Base-by-base conservation (phyloP, 441 rosid genomes). In the Syzygium malaccense region DNA sequence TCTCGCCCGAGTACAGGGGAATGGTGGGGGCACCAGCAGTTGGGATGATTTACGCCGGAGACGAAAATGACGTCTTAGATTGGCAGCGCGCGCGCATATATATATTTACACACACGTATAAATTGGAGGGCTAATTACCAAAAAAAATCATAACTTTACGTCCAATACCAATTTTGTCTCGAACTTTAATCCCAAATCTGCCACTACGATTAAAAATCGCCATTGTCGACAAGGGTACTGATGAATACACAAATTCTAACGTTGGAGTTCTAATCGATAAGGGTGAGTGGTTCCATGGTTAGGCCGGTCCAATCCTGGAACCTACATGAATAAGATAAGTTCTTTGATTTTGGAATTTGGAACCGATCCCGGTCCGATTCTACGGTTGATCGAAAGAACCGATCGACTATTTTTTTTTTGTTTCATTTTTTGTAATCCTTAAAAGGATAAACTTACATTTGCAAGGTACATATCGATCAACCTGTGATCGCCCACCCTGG, bases 361-460 rank as follows among this genome's bases (percentile, higher is more conserved):
- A 60, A 28, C 32, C 15, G 2, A 13, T 0, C 4, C 9, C 3
- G 0, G 6, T 75, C 8, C 0, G 0, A 6, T 25, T 23, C 0
- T 1, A 41, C 2, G 28, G 3, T 33, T 75, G 17, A 75, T 37
- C 9, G 6, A 37, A 7, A 6, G 9, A 71, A 6, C 4, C 3
- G 0, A 0, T 3, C 15, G 6, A 20, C 33, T 41, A 5, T 9
- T 18, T 68, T 9, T 14, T 20, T 20, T 56, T 56, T 8, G 26
- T 68, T 33, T 68, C 4, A 10, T 33, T 33, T 55, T 66, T 33
- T 8, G 48, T 68, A 33, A 2, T 68, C 12, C 7, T 19, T 33
- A 4, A 33, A 68, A 33, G 2, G 48, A 68, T 0, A n/a, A 15
- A 64, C 3, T 30, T 15, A 15, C 5, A 7, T 0, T 15, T 30